Evolutionary conservation across 2,329 filamentous ascomycete species (phyloP), one percentile per base, ranked within the genome.

Genomic region (Dichotomopilus funicola): DNA sequence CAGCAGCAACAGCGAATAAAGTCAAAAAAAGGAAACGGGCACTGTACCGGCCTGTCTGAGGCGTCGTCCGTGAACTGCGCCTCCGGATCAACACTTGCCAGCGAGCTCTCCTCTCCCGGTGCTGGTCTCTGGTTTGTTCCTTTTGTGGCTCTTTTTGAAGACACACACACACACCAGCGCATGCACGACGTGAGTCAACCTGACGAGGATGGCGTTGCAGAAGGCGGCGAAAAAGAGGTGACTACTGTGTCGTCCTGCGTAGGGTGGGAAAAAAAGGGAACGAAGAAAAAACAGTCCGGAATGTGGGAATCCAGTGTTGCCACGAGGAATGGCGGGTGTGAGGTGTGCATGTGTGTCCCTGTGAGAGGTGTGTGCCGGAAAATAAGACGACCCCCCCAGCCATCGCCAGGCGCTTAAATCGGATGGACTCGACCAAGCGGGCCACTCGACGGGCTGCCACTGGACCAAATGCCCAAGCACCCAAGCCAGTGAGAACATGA

Each of bases 391-490:
- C 67, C 68, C 19, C 19, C 19, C 73, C 69, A 68, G 70, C 70
- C 73, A 69, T 64, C 69, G 51, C 56, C 10, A 67, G 72, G 75
- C 74, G 74, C 70, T 71, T 75, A 74, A 65, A 63, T 61, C 51
- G 55, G 64, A 66, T 63, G 63, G 67, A 68, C 62, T 66, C 67
- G 68, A 67, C 67, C 66, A 27, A 27, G 19, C 19, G 19, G 72
- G 70, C 73, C 68, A 75, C 67, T 75, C 74, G 74, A 71, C 66
- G 69, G 64, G 62, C 53, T 8, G 70, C 73, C 67, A 75, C 67
- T 75, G 75, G 74, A 71, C 66, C 69, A 64, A 27, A 12, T 61
- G 61, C 49, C 19, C 19, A 27, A 27, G 19, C 19, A 27, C 19
- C 19, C 19, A 27, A 27, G 19, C 19, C 19, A 27, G 19, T 27